Evolutionary conservation across 2,329 filamentous ascomycete genomes (phyloP), one percentile per base, ranked within the genome.

Genomic region (Trichoderma lentiforme): DNA sequence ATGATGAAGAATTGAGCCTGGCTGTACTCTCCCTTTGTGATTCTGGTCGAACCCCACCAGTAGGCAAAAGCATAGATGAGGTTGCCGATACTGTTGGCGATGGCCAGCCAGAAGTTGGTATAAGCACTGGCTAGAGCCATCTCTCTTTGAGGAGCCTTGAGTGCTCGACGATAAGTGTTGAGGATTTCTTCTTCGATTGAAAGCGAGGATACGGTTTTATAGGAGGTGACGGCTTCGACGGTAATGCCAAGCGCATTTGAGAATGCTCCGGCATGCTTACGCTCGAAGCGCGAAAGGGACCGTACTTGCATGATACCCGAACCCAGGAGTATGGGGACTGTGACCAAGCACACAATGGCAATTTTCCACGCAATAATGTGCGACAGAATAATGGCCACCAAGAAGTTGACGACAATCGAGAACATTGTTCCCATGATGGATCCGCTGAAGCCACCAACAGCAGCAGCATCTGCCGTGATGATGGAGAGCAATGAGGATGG

Each of bases 341-440:
- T 85, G 0, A 91, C 86, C 6, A 94, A 83, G 70, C 91, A 91
- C 4, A 94, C 92, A 15, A 94, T 81, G 0, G 91, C 91, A 73
- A 94, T 93, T 77, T 89, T 91, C 92, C 92, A 94, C 3, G 90
- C 90, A 61, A 94, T 84, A 58, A 93, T 88, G 73, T 92, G 90
- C 0, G 91, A 89, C 11, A 94, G 78, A 34, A 92, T 87, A 70
- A 93, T 89, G 1, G 90, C 91, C 0, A 87, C 88, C 18, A 93
- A 74, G 32, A 93, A 88, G 78, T 92, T 93, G 73, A 93, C 86
- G 3, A 87, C 75, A 26, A 92, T 91, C 0, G 91, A 90, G 71
- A 93, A 88, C 24, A 92, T 81, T 0, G 90, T 92, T 6, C 92
- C 91, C 70, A 93, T 84, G 51, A 92, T 90, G 6, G 90, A 91